These are phyloP conservation scores for Quercus wislizeni DNA, from an alignment of 306 rosid species.

Conservation along the genomic window DNA sequence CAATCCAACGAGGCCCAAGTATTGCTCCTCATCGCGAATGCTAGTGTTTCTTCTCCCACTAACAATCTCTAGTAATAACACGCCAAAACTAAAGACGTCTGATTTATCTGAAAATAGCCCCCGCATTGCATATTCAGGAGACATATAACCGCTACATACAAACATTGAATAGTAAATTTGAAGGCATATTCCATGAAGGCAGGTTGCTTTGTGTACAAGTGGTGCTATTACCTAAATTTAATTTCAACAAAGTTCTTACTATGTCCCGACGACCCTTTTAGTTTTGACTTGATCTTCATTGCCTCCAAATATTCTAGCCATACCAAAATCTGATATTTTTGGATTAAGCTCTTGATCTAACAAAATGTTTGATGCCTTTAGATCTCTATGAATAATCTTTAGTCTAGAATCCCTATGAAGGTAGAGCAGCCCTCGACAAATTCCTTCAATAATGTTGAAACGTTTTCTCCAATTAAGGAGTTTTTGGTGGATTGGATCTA, in stretches of 20 bases:
- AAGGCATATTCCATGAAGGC: too few relatives aligned
- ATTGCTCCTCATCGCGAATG: not conserved
- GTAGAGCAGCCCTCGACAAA: conserved; percentile 21
- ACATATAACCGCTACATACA: conserved; percentile 25
- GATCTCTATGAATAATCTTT: conserved; percentile 25
- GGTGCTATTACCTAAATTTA: not conserved
- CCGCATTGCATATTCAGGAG: conserved; percentile 20
- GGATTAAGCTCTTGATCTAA: conserved; percentile 23
- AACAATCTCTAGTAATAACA: conserved; percentile 5
- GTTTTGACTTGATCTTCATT: conserved; percentile 1
- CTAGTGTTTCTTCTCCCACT: conserved; percentile 5
- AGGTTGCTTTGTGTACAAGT: too few relatives aligned
- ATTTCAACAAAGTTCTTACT: not conserved
- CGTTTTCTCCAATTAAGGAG: conserved; percentile 13
- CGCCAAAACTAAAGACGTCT: conserved; percentile 15
- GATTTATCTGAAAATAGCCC: conserved; percentile 27
- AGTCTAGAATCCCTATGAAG: conserved; percentile 33
- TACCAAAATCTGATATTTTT: conserved; percentile 28
- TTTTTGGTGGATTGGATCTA: conserved; percentile 1
- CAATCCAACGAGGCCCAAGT: not conserved
- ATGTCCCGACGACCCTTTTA: conserved; percentile 15
- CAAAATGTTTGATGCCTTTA: conserved; percentile 23
- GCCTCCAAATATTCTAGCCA: conserved; percentile 10
- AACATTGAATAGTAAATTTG: not conserved
- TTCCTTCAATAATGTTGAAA: conserved; percentile 24